phyloP scores from a whole-genome alignment of 2,329 filamentous ascomycete genomes.

The Tolypocladium sp. region DNA sequence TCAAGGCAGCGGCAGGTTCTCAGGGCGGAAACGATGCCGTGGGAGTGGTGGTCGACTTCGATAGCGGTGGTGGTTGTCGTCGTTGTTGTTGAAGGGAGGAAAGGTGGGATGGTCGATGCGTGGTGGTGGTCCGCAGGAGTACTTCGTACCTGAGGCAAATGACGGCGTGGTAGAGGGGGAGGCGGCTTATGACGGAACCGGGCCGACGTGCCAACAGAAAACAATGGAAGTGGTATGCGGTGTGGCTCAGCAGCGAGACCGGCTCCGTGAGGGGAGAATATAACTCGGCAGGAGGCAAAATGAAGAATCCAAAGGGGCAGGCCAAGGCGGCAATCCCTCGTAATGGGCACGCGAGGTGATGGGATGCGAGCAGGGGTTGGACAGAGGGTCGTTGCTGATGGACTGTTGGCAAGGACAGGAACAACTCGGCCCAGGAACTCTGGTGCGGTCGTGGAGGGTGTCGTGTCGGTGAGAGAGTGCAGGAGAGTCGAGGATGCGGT shows the following conservation, averaged over 20 bases:
- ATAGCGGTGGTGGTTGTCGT: background rate
- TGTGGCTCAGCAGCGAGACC: background rate
- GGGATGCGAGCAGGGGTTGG: background rate
- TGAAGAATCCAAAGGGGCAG: background rate
- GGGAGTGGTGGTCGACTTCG: no score
- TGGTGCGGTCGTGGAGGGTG: background rate
- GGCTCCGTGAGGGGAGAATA: background rate
- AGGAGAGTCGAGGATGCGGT: background rate
- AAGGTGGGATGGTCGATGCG: background rate
- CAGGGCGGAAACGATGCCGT: no score
- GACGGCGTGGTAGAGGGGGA: background rate
- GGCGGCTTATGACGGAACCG: background rate
- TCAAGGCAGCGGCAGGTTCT: no score
- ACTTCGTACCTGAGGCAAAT: background rate
- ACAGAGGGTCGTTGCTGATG: background rate
- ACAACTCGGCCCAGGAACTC: background rate
- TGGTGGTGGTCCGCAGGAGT: background rate
- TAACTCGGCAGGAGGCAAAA: background rate
- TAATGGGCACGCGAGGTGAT: background rate
- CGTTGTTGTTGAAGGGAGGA: background rate
- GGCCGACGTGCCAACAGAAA: background rate
- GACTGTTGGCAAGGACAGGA: background rate
- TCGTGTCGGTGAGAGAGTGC: background rate
- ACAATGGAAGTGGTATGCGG: background rate
- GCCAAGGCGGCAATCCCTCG: background rate